Percentiles rank a stretch among this genome's conserved stretches.
phyloP scores from a whole-genome alignment of 805 yeast species.

The Ogataea ramenticola region DNA sequence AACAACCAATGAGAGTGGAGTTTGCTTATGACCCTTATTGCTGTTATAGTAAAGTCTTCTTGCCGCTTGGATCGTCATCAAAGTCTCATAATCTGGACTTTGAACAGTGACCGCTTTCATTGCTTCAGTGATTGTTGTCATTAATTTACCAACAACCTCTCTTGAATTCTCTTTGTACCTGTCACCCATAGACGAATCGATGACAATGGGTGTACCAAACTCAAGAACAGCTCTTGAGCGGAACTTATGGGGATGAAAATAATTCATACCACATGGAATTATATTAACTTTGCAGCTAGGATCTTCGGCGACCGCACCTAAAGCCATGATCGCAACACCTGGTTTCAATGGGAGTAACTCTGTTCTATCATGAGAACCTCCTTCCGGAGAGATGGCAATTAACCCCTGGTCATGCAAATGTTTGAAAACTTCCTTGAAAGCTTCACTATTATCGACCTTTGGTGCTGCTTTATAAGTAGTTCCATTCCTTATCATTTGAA shows the following conservation, averaged over 20 bases:
- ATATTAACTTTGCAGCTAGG: conserved; percentile 70
- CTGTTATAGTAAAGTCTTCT: conserved; percentile 80
- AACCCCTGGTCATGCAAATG: conserved; percentile 67
- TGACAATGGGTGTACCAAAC: conserved; percentile 79
- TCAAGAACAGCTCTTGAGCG: conserved; percentile 93
- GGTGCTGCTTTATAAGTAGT: conserved; percentile 63
- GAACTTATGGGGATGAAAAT: conserved; percentile 92
- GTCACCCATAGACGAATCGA: conserved; percentile 50
- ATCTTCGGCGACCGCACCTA: conserved; percentile 78
- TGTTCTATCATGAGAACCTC: conserved; percentile 97
- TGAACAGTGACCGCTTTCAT: conserved; percentile 78
- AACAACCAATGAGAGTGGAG: conserved; percentile 79
- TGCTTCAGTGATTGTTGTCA: conserved; percentile 60
- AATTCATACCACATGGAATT: conserved; percentile 96
- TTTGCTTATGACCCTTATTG: conserved; percentile 33
- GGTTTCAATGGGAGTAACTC: conserved; percentile 89
- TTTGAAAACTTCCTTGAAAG: conserved; percentile 74
- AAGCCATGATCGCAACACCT: conserved; percentile 96
- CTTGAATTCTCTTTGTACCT: conserved; percentile 60
- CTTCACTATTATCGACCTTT: conserved; percentile 73
- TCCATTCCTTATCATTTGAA: conserved; percentile 40
- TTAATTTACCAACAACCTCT: conserved; percentile 60
- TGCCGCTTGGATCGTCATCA: conserved; percentile 88
- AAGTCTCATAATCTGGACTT: conserved; percentile 80
- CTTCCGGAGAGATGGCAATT: conserved; percentile 94